phyloP scores from a whole-genome alignment of 371 early-diverging fungal species.

The Apophysomyces sp. region DNA sequence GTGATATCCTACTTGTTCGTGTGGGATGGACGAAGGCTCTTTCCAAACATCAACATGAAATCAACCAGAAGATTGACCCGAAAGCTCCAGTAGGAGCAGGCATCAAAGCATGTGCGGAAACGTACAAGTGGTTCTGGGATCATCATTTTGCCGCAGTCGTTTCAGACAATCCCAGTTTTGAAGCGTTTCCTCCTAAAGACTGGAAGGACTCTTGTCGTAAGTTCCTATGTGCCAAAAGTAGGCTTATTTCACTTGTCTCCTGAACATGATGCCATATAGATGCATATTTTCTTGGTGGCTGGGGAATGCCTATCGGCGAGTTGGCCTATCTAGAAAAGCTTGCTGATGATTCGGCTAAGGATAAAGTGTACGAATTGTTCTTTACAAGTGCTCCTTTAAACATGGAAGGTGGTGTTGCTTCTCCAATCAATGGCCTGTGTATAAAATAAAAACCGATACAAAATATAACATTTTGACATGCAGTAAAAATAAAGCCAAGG shows the following conservation, averaged over 20 bases:
- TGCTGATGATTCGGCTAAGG: conserved; percentile 41
- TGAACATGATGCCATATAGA: conserved; percentile 18
- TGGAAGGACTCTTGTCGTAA: conserved; percentile 24
- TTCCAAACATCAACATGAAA: neutral
- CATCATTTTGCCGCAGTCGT: conserved; percentile 46
- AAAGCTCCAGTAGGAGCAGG: conserved; percentile 24
- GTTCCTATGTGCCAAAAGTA: conserved; percentile 4
- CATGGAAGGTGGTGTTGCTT: conserved; percentile 38
- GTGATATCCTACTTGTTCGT: conserved; percentile 43
- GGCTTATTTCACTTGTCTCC: neutral
- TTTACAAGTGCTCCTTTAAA: conserved; percentile 47
- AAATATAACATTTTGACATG: no score
- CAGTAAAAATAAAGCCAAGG: no score
- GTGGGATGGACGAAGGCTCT: conserved; percentile 37
- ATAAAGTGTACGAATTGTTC: conserved; percentile 33
- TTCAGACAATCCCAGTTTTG: conserved; percentile 33
- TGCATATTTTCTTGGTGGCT: conserved; percentile 34
- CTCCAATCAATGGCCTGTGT: conserved; percentile 44
- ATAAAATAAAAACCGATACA: conserved; percentile 31
- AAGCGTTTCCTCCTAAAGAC: conserved; percentile 32
- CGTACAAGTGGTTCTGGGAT: conserved; percentile 43
- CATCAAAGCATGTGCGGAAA: conserved; percentile 41
- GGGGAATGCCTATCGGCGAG: conserved; percentile 48
- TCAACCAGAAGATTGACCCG: conserved; percentile 5
- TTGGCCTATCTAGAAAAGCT: conserved; percentile 36